These are phyloP conservation scores for Pseudopyricularia javanii DNA, from an alignment of 2,329 filamentous ascomycete species.

Conservation along the genomic window DNA sequence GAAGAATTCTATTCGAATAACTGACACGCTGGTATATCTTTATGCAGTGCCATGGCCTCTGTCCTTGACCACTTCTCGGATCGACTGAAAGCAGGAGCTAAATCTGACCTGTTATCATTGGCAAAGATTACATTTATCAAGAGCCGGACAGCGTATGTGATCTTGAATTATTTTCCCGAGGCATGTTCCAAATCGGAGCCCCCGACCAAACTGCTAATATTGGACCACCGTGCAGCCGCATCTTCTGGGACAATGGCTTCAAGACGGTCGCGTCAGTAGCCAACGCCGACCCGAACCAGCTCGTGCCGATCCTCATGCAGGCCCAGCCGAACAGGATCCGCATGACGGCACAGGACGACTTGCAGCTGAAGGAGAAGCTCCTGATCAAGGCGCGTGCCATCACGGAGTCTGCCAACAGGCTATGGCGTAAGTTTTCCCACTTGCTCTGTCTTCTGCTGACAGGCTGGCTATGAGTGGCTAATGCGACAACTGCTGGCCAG, in stretches of 20 bases:
- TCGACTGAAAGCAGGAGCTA: conserved; percentile 59
- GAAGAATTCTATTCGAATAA: background rate
- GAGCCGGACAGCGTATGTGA: conserved; percentile 53
- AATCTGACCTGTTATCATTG: conserved; percentile 57
- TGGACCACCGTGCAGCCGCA: conserved; percentile 18
- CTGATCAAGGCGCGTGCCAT: conserved; percentile 56
- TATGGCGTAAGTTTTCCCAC: conserved; percentile 50
- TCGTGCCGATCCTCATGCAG: conserved; percentile 63
- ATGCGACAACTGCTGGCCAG: conserved; percentile 1
- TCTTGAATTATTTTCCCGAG: background rate
- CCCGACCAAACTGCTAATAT: conserved; percentile 2
- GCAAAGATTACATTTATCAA: conserved; percentile 65
- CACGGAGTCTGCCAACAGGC: conserved; percentile 51
- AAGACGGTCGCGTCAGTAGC: conserved; percentile 55
- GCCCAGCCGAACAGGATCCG: conserved; percentile 55
- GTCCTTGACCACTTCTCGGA: conserved; percentile 67
- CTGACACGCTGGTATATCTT: conserved; percentile 5
- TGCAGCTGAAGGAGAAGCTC: conserved; percentile 52
- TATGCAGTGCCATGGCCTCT: conserved; percentile 50
- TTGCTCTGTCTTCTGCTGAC: background rate
- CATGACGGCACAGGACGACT: conserved; percentile 40
- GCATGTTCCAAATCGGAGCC: background rate
- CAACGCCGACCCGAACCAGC: conserved; percentile 53
- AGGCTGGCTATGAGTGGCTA: background rate
- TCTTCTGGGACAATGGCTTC: conserved; percentile 69